Base-by-base conservation (phyloP, 2,329 filamentous ascomycete genomes). In the Cordyceps cicadae region DNA sequence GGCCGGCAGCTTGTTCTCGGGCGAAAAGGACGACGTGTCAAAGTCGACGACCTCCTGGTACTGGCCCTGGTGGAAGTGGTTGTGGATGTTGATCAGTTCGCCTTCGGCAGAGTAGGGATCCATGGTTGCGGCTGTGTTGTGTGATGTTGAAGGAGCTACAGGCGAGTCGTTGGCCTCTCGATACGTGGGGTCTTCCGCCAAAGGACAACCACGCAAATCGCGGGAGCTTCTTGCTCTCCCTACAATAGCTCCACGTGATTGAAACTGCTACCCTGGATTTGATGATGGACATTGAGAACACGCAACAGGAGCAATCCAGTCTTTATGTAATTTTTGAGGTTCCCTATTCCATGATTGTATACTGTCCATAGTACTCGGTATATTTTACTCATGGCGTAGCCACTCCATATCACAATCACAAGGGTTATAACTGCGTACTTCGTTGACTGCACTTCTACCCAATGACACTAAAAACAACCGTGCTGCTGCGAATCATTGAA, bases 21-120 rank as follows among this genome's bases (percentile, higher is more conserved):
- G 67, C 50, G 90, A 94, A 70, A 97, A 88, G 62, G 86, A 80
- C 6, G 88, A 86, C 49, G 86, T 88, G 75, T 95, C 88, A 76
- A 92, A 96, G 77, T 94, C 88, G 75, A 95, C 75, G 65, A 95
- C 92, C 70, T 87, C 81, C 70, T 90, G 83, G 81, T 90, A 96
- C 79, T 96, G 92, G 71, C 90, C 92, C 74, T 87, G 84, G 74
- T 87, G 82, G 76, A 88, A 88, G 75, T 84, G 75, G 75, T 84
- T 87, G 77, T 87, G 84, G 65, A 88, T 82, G 76, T 87, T 88
- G 72, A 88, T 82, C 68, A 89, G 76, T 77, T 89, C 86, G 76
- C 85, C 85, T 75, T 88, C 86, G 65, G 85, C 81, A 53, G 85
- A 87, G 73, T 86, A 89, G 66, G 85, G 85, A 73, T 88, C 86